These are phyloP conservation scores for Sporothrix variecibatus DNA, from an alignment of 2,329 filamentous ascomycete genomes.

Conservation along the genomic window DNA sequence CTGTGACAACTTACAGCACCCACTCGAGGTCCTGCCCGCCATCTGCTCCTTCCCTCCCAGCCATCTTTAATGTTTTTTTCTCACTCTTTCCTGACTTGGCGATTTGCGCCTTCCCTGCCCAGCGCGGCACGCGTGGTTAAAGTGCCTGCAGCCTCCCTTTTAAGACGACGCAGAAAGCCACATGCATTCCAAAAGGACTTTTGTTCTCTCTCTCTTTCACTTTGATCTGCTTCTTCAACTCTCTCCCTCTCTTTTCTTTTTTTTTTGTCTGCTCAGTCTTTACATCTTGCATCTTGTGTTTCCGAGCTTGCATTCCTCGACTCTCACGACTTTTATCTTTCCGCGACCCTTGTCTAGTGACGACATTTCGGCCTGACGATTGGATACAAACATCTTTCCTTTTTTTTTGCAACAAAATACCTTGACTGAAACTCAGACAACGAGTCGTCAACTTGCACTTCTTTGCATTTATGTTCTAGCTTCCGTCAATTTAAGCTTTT, in stretches of 20 bases:
- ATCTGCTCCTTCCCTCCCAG: conserved; percentile 18
- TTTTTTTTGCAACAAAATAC: conserved; percentile 5
- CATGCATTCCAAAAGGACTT: conserved; percentile 14
- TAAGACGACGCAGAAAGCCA: conserved; percentile 22
- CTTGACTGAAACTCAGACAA: not conserved
- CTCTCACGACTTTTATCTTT: not conserved
- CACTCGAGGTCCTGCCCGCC: not conserved
- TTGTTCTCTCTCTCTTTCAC: conserved; percentile 7
- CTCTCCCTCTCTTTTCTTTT: conserved; percentile 2
- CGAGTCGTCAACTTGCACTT: not conserved
- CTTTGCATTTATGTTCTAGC: not conserved
- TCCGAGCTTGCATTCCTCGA: not conserved
- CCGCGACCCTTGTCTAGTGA: conserved; percentile 1
- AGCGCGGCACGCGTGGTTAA: conserved; percentile 15
- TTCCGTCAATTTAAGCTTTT: conserved; percentile 22
- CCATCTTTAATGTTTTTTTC: conserved; percentile 22
- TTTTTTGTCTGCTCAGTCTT: not conserved
- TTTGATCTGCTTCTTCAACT: not conserved
- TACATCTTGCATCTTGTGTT: not conserved
- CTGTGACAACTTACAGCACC: conserved; percentile 7
- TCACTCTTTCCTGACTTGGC: conserved; percentile 6
- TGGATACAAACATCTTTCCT: not conserved
- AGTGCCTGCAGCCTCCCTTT: conserved; percentile 21
- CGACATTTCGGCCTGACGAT: conserved; percentile 22
- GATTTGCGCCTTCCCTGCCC: conserved; percentile 18